These are phyloP conservation scores for Phellinidium pouzarii DNA, from an alignment of 1,284 basidiomycete species.

Conservation along the genomic window DNA sequence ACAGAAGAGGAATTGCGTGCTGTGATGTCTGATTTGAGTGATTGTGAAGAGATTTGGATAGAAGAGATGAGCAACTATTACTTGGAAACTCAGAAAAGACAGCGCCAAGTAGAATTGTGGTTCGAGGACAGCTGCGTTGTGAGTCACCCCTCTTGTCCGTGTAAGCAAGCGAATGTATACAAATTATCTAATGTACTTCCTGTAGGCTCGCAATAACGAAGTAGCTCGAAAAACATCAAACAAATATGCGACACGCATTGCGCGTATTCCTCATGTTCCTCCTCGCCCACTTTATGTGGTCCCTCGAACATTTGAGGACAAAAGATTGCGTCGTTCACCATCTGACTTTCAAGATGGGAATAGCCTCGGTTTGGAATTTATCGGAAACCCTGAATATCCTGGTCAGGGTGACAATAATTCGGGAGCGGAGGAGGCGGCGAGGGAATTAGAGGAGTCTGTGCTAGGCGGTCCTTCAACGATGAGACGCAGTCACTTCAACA, in stretches of 20 bases:
- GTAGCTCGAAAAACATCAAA: constrained; percentile 57
- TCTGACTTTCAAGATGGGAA: constrained; percentile 26
- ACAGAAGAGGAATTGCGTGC: constrained; percentile 43
- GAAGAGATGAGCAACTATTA: constrained; percentile 61
- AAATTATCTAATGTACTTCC: constrained; percentile 1
- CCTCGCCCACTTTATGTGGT: constrained; percentile 32
- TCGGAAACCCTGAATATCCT: constrained; percentile 23
- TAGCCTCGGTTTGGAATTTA: constrained; percentile 23
- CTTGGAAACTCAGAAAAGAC: constrained; percentile 62
- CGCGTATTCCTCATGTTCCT: constrained; percentile 52
- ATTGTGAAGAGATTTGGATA: constrained; percentile 69
- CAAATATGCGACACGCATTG: constrained; percentile 57
- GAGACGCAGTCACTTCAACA: constrained; percentile 21
- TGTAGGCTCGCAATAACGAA: constrained; percentile 58
- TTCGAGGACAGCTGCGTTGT: constrained; percentile 62
- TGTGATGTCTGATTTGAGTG: constrained; percentile 68
- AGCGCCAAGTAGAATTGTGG: constrained; percentile 61
- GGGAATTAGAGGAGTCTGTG: constrained; percentile 37
- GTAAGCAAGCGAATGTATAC: constrained; percentile 16
- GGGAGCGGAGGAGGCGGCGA: constrained; percentile 36
- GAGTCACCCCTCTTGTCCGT: constrained; percentile 23
- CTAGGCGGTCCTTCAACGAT: constrained; percentile 25
- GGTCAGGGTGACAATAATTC: constrained; percentile 21
- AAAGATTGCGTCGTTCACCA: constrained; percentile 27
- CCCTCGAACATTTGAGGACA: constrained; percentile 29